phyloP scores from a whole-genome alignment of 768 basidiomycete genomes.

The Suillus decipiens region DNA sequence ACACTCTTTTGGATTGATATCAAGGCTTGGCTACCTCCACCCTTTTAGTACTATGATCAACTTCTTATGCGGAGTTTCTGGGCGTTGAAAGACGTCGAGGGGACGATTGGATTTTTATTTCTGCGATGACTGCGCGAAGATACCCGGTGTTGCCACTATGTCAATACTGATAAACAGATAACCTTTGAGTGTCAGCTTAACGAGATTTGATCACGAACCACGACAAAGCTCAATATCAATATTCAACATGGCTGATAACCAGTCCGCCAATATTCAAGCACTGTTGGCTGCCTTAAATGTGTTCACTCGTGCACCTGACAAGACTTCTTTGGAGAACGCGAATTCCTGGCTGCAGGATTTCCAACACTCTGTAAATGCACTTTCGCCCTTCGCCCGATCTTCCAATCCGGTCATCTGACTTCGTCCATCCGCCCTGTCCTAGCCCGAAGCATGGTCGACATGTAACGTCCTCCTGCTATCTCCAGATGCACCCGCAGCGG shows the following conservation, averaged over 20 bases:
- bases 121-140: constrained; percentile 25
- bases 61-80: constrained; percentile 37
- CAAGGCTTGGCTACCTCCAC: constrained; percentile 47
- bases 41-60: constrained; percentile 47
- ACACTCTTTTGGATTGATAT: constrained; percentile 64
- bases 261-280: constrained; percentile 54
- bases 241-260: constrained; percentile 45
- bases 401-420: constrained; percentile 68
- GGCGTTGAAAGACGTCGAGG: constrained; percentile 23
- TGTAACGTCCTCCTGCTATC: constrained; percentile 90
- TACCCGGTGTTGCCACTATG: constrained; percentile 37
- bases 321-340: constrained; percentile 77
- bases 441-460: constrained; percentile 96
- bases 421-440: constrained; percentile 58
- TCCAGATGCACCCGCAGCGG: constrained; percentile 72
- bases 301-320: constrained; percentile 82
- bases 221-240: constrained; percentile 10
- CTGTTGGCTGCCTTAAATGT: constrained; percentile 78
- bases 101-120: constrained; percentile 28
- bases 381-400: constrained; percentile 64
- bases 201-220: constrained; percentile 8
- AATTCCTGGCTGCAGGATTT: constrained; percentile 98
- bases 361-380: constrained; percentile 95
- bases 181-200: constrained; percentile 14
- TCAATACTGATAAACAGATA: constrained; percentile 34